phyloP scores from a whole-genome alignment of 805 yeast genomes.

The Yarrowia alimentaria region DNA sequence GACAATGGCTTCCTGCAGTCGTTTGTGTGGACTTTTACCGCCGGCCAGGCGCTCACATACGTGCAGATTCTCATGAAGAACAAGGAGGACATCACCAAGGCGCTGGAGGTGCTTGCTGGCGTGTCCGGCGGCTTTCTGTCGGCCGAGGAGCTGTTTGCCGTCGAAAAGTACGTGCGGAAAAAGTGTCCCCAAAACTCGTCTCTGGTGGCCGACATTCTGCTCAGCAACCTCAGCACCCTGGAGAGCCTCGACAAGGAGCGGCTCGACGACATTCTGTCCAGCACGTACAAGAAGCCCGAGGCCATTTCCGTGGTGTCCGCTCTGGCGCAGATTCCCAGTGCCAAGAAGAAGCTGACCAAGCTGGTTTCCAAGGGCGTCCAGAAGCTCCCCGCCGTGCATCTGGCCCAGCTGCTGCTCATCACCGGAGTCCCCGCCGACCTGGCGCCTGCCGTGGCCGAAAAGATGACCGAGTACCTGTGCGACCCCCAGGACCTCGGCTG shows the following conservation, averaged over 20 bases:
- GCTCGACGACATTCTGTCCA: slow-evolving; percentile 1
- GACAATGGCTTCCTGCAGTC: neutral
- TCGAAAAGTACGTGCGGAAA: slow-evolving; percentile 13
- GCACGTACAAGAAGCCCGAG: slow-evolving; percentile 12
- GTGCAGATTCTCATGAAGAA: slow-evolving; percentile 4
- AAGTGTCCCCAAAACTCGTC: slow-evolving; percentile 10
- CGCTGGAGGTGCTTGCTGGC: neutral
- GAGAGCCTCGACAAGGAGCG: slow-evolving; percentile 1
- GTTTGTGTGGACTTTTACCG: slow-evolving; percentile 4
- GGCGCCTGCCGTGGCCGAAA: neutral
- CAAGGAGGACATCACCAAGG: neutral
- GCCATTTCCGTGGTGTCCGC: slow-evolving; percentile 1
- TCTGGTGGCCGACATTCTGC: slow-evolving; percentile 1
- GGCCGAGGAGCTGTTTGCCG: neutral
- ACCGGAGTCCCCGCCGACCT: slow-evolving; percentile 4
- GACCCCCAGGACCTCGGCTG: neutral
- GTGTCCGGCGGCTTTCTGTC: neutral
- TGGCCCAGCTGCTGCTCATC: neutral
- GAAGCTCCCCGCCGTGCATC: slow-evolving; percentile 1
- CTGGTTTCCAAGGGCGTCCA: slow-evolving; percentile 1
- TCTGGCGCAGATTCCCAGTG: neutral
- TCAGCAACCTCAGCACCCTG: neutral
- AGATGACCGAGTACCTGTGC: neutral
- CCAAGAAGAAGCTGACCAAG: neutral
- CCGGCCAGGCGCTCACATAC: slow-evolving; percentile 4